phyloP scores from a whole-genome alignment of 495 filamentous ascomycete genomes.

The Aspergillus ellipticus region DNA sequence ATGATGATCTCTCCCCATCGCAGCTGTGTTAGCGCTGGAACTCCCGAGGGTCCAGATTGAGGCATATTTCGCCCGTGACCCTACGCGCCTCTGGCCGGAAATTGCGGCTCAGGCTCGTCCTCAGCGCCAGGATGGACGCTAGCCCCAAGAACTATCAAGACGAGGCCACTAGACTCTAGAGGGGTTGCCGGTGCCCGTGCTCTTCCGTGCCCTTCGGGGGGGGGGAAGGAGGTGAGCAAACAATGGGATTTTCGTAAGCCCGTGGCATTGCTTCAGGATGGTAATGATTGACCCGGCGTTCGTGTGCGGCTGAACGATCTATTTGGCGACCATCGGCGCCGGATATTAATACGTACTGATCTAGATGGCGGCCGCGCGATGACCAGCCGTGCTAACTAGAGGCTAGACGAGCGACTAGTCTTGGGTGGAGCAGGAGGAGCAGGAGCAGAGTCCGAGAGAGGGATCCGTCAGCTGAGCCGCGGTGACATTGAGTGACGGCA shows the following conservation, averaged over 20 bases:
- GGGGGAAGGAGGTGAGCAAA: not conserved
- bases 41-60: conserved; percentile 4
- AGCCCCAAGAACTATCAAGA: not conserved
- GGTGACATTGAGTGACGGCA: too few relatives aligned
- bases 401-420: not conserved
- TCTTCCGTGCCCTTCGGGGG: not conserved
- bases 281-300: not conserved
- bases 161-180: not conserved
- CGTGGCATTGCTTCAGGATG: not conserved
- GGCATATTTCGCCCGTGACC: not conserved
- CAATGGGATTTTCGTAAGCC: not conserved
- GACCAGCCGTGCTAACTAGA: not conserved
- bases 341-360: not conserved
- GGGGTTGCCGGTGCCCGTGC: not conserved
- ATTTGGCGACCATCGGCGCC: conserved; percentile 5
- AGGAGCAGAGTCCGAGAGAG: not conserved
- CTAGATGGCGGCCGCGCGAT: not conserved
- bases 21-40: not conserved
- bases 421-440: too few relatives aligned
- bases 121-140: not conserved
- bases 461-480: conserved; percentile 10
- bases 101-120: not conserved
- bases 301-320: conserved; percentile 5
- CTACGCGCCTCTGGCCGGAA: not conserved
- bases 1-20: not conserved